Evolutionary conservation across 805 yeast species (phyloP).

Genomic region (Torulaspora microellipsoides): DNA sequence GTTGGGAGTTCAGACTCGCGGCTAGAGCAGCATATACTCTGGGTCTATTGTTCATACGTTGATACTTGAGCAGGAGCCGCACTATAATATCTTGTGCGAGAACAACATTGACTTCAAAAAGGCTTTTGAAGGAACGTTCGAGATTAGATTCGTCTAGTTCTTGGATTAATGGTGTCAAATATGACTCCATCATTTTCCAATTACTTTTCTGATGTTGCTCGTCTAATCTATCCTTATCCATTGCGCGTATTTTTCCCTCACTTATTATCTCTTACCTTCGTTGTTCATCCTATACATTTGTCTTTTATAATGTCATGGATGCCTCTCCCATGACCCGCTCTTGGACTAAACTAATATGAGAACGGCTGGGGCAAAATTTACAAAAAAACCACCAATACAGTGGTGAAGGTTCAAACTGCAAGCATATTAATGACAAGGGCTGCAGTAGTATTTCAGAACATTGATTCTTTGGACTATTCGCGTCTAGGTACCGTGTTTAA

Average conservation of each 20-base stretch:
- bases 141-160: conserved; percentile 37
- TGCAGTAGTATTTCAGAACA: conserved; percentile 18
- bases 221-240: not conserved
- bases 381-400: not conserved
- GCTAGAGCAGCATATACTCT: conserved; percentile 54
- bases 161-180: conserved; percentile 35
- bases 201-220: conserved; percentile 46
- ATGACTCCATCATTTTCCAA: conserved; percentile 52
- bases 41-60: conserved; percentile 39
- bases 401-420: not conserved
- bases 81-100: conserved; percentile 60
- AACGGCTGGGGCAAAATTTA: too few species aligned
- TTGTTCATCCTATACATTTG: too few species aligned
- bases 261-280: too few species aligned
- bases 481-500: conserved; percentile 5
- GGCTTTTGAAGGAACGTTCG: conserved; percentile 41
- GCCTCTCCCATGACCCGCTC: too few species aligned
- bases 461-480: conserved; percentile 8
- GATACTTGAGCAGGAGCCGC: conserved; percentile 53
- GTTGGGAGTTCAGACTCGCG: conserved; percentile 56
- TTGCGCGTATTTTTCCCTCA: too few species aligned
- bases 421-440: conserved; percentile 10
- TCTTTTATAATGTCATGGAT: too few species aligned
- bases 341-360: too few species aligned
- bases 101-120: conserved; percentile 54